Conservation (phyloP, 352 stramenopile species). For the Pythium rishiriense region DNA sequence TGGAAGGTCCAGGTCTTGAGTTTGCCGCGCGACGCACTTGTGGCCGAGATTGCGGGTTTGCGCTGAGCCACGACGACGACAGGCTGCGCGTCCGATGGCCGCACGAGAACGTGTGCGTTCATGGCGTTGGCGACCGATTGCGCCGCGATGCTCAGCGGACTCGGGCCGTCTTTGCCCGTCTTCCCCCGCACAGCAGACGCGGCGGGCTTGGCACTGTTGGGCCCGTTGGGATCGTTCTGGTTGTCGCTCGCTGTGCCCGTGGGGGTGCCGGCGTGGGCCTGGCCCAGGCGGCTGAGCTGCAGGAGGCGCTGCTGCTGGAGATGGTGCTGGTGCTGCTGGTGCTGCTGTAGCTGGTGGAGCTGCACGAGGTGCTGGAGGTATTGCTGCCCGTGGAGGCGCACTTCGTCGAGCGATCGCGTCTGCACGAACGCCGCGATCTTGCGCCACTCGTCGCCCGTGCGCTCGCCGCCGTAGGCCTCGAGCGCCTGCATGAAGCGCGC, state of each 20-base stretch:
- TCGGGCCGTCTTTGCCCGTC: slow-evolving; percentile 2
- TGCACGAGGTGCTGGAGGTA: slow-evolving; percentile 80
- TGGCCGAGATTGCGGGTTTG: not conserved
- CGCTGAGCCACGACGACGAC: not conserved
- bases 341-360: slow-evolving; percentile 29
- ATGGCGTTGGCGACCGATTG: slow-evolving; percentile 24
- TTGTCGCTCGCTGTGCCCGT: too few species aligned
- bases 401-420: slow-evolving; percentile 66
- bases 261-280: too few species aligned
- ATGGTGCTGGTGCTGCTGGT: slow-evolving; percentile 13
- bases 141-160: slow-evolving; percentile 20
- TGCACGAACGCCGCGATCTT: slow-evolving; percentile 74
- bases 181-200: not conserved
- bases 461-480: slow-evolving; percentile 57
- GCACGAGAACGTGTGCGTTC: slow-evolving; percentile 13
- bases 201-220: slow-evolving; percentile 21
- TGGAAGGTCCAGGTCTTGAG: slow-evolving; percentile 77
- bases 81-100: slow-evolving; percentile 13
- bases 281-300: slow-evolving; percentile 17
- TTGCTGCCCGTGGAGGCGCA: slow-evolving; percentile 60
- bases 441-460: slow-evolving; percentile 61
- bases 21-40: not conserved
- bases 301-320: slow-evolving; percentile 18
- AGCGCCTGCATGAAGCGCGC: slow-evolving; percentile 79
- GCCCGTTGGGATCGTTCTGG: slow-evolving; percentile 40